A percentile compares a stretch with the other conserved stretches of the same genome.
Evolutionary conservation across 768 basidiomycete genomes (phyloP).

Genomic region (Trametes meyenii): DNA sequence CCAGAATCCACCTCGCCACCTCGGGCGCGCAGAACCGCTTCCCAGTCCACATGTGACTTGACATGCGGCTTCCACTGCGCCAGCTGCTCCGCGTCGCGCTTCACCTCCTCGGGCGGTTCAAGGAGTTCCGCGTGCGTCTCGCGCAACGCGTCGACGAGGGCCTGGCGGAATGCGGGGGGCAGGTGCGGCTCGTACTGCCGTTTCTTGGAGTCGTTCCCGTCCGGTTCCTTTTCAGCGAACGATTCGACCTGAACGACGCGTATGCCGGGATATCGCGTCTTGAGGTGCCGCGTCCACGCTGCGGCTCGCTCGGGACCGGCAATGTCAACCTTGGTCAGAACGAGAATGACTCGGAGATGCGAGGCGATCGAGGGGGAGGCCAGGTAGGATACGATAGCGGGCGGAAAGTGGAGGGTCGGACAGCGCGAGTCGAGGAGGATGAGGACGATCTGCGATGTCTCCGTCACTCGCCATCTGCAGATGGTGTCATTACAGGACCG

Average conservation of each 20-base stretch:
- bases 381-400: slow-evolving; percentile 73
- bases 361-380: slow-evolving; percentile 28
- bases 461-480: slow-evolving; percentile 87
- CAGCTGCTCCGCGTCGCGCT: slow-evolving; percentile 49
- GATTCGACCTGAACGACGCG: slow-evolving; percentile 78
- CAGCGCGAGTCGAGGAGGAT: slow-evolving; percentile 89
- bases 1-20: slow-evolving; percentile 48
- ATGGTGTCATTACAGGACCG: neutral
- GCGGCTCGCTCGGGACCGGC: slow-evolving; percentile 63
- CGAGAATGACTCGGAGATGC: slow-evolving; percentile 55
- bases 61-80: slow-evolving; percentile 69
- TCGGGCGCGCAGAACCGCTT: slow-evolving; percentile 51
- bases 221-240: slow-evolving; percentile 53
- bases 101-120: slow-evolving; percentile 63
- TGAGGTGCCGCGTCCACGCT: slow-evolving; percentile 68
- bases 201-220: slow-evolving; percentile 18
- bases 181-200: slow-evolving; percentile 65
- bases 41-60: slow-evolving; percentile 75
- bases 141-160: slow-evolving; percentile 65
- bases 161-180: slow-evolving; percentile 62
- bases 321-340: slow-evolving; percentile 89
- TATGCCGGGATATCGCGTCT: slow-evolving; percentile 51
- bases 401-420: slow-evolving; percentile 84
- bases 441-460: slow-evolving; percentile 87
- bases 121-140: slow-evolving; percentile 69